Evolutionary conservation across 192 early-diverging fungal species (phyloP).

Genomic region (Spizellomyces punctatus): DNA sequence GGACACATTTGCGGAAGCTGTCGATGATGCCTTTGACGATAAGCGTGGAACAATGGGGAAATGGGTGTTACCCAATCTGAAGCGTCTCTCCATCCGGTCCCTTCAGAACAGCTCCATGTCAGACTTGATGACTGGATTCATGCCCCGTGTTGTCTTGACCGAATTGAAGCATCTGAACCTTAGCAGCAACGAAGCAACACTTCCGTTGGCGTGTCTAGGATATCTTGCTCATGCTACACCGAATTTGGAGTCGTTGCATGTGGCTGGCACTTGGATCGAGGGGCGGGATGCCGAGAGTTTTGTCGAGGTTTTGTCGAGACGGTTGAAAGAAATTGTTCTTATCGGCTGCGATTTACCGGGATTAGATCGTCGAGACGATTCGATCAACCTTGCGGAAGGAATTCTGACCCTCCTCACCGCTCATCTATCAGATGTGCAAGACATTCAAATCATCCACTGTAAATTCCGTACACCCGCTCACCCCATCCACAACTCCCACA

Average conservation of each 20-base stretch:
- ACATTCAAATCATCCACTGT: neutral
- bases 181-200: neutral
- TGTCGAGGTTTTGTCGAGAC: neutral
- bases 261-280: neutral
- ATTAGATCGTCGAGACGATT: neutral
- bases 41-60: neutral
- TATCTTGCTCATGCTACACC: neutral
- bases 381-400: neutral
- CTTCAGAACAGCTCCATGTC: neutral
- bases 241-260: neutral
- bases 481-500: neutral
- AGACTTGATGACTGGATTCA: neutral
- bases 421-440: neutral
- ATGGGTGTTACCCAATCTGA: neutral
- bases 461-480: neutral
- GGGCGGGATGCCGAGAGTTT: no score
- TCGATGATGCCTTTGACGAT: neutral
- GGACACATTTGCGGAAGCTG: conserved; percentile 1
- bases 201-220: neutral
- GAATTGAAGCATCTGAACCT: neutral
- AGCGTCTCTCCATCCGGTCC: neutral
- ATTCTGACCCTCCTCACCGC: neutral
- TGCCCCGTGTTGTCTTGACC: neutral
- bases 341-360: neutral
- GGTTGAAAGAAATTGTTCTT: neutral